Conservation (phyloP, 805 yeast genomes). For the Yueomyces sinensis region DNA sequence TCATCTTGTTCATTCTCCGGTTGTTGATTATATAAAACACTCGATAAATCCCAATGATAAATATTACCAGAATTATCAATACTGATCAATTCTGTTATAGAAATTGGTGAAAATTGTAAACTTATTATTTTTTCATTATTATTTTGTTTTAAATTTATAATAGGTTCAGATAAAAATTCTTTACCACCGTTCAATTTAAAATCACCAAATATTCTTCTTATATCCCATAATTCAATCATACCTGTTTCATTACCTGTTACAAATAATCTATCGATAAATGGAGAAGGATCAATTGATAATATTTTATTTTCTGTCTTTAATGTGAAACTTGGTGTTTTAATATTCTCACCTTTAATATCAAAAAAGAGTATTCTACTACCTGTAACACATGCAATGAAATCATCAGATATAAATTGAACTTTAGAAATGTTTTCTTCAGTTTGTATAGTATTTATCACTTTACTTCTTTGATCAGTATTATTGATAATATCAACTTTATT, state of each 20-base stretch:
- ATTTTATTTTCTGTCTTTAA: no score
- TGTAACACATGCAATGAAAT: no score
- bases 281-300: conserved; percentile 12
- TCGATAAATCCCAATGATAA: conserved; percentile 24
- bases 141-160: conserved; percentile 13
- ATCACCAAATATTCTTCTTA: conserved; percentile 13
- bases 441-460: no score
- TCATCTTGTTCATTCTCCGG: not conserved
- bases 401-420: no score
- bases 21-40: conserved; percentile 3
- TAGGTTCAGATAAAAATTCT: conserved; percentile 3
- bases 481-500: no score
- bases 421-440: no score
- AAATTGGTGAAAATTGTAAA: conserved; percentile 12
- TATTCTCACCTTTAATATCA: not conserved
- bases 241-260: conserved; percentile 21
- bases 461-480: no score
- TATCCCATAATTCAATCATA: conserved; percentile 20
- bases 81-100: conserved; percentile 16
- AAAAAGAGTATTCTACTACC: no score
- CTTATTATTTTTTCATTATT: conserved; percentile 6
- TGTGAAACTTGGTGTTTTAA: not conserved
- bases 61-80: conserved; percentile 20
- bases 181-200: conserved; percentile 3
- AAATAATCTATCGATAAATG: conserved; percentile 14